Evolutionary conservation across 1,139 yeast species (phyloP), one percentile per base, ranked within the genome.

Genomic region (Yamadazyma epiphylla): DNA sequence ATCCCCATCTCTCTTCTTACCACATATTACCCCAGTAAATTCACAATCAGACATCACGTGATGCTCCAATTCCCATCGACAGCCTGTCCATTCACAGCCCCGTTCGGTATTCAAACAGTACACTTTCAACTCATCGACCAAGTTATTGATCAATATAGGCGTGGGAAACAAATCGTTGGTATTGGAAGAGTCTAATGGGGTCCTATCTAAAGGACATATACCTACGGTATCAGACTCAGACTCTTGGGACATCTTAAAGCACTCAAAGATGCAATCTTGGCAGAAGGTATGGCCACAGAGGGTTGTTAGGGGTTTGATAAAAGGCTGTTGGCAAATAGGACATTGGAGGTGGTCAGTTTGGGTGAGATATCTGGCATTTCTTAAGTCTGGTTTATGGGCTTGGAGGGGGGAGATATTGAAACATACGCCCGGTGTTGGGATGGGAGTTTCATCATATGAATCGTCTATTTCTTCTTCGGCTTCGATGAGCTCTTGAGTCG

Each of bases 131-230:
- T 80, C 86, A 46, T 79, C 84, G 1, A 79, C 64, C 44, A 80
- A 60, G 42, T 79, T 78, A n/a, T 72, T 54, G 8, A 81, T 61
- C 11, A 80, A 54, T 12, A 77, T 65, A 1, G 88, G 85, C 0
- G 87, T 73, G 4, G 84, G 81, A 33, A 63, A 70, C 16, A 80
- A 51, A 38, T 74, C 79, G 33, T 68, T 64, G 22, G 49, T 40
- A 38, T 61, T 51, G 5, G 47, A 41, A 1, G 59, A 46, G 35
- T 60, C 61, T 23, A 77, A 42, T 2, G 72, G 69, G 2, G 74
- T 74, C 29, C 88, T 56, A 54, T 80, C 88, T 19, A 80, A 59
- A 0, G 88, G 87, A 49, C 88, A 80, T 28, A 62, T 58, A 21
- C 72, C 68, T 5, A 54, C 38, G 3, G 36, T 26, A 10, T 45